Evolutionary conservation across 768 basidiomycete genomes (phyloP), one percentile per base, ranked within the genome.

Genomic region (Stropharia rugosoannulata): DNA sequence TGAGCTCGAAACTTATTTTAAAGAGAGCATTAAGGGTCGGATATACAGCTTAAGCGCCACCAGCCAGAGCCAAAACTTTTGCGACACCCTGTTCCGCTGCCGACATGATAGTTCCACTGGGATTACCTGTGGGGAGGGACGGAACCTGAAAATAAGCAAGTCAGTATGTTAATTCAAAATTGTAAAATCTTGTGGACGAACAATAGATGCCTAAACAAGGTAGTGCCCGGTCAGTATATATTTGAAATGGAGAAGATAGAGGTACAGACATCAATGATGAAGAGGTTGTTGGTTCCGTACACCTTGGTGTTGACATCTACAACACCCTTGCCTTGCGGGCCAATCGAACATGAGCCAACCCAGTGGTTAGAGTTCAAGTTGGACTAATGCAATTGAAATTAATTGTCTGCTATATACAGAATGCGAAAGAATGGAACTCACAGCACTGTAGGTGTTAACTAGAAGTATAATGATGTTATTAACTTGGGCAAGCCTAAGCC

Each of bases 341-440:
- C 79, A 41, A 86, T 81, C 36, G 65, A 72, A 62, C 76, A 76
- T 4, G 83, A 75, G 16, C 82, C 84, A 15, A 84, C 79, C 84
- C 84, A 86, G 66, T 87, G 85, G 62, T 87, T 87, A 5, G 82
- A 84, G 68, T 81, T 73, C 70, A 85, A 69, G 19, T 72, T 71
- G 15, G 58, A 64, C 73, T 75, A 51, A 12, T 11, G 25, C 22
- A 32, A 27, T 16, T 8, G 13, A 18, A 18, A 18, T 39, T 37
- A 43, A 12, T 18, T 16, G 8, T 29, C 15, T 11, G 51, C 27
- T 15, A 25, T 9, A 46, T 22, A n/a, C n/a, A n/a, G n/a, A 36
- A 36, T 16, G 19, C 2, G 29, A 22, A 9, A 10, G 12, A 27
- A 39, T 15, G 16, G 7, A 4, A 40, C 62, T 50, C 58, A 70